Percentiles rank a stretch among this genome's conserved stretches.
Conservation (phyloP, 805 yeast genomes). For the Nakazawaea ambrosiae region DNA sequence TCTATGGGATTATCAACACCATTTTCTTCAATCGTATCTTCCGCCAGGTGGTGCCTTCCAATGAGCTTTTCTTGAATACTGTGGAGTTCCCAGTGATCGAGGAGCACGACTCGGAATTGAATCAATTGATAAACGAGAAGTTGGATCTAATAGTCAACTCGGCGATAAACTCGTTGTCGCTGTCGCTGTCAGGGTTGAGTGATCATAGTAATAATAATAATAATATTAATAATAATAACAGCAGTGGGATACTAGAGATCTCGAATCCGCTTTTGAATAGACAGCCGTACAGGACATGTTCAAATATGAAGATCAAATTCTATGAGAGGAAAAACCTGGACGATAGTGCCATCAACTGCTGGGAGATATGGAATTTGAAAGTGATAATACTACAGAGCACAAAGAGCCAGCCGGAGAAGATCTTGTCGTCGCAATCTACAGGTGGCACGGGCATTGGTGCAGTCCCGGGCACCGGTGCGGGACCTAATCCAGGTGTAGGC, state of each 20-base stretch:
- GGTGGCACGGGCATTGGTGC: slow-evolving; percentile 7
- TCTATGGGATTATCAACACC: slow-evolving; percentile 10
- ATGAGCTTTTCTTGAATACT: slow-evolving; percentile 5
- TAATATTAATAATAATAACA: no score
- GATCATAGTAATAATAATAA: no score
- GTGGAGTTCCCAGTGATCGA: slow-evolving; percentile 9
- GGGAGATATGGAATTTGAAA: slow-evolving; percentile 69
- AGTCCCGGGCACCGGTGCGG: neutral
- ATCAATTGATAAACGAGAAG: slow-evolving; percentile 6
- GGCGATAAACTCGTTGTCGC: slow-evolving; percentile 1
- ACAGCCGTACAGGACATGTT: slow-evolving; percentile 6
- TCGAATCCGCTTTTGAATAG: no score
- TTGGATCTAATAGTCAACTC: slow-evolving; percentile 7
- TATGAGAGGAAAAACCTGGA: slow-evolving; percentile 18
- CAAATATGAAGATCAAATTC: slow-evolving; percentile 16
- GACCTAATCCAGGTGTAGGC: slow-evolving; percentile 9
- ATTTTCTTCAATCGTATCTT: slow-evolving; percentile 11
- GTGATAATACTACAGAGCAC: slow-evolving; percentile 34
- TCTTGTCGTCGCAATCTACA: slow-evolving; percentile 9
- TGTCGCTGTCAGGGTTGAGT: slow-evolving; percentile 3
- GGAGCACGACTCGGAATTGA: slow-evolving; percentile 2
- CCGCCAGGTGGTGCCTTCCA: slow-evolving; percentile 7
- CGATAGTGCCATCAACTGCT: slow-evolving; percentile 30
- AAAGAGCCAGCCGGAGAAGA: slow-evolving; percentile 13
- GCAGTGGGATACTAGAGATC: no score